Evolutionary conservation across 1,284 basidiomycete species (phyloP).

Genomic region (Heterobasidion parviporum): DNA sequence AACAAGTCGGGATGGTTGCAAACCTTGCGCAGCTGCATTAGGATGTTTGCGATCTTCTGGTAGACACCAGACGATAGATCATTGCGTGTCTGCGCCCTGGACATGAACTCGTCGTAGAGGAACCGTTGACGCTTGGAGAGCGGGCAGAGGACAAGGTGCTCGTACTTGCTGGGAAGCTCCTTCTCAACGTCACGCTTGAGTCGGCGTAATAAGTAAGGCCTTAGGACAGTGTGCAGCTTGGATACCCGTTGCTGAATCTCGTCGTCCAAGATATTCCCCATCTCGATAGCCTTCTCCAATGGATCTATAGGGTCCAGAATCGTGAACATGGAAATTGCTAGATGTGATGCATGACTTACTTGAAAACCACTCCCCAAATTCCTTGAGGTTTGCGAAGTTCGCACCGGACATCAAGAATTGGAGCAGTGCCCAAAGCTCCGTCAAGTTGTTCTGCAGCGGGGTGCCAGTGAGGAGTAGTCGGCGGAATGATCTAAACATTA

Average conservation of each 20-base stretch:
- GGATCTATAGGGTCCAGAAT: conserved; percentile 50
- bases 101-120: conserved; percentile 98
- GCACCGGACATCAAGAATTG: conserved; percentile 95
- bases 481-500: conserved; percentile 91
- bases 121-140: conserved; percentile 94
- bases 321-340: background rate
- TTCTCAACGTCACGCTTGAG: conserved; percentile 96
- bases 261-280: conserved; percentile 72
- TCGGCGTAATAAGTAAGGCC: conserved; percentile 90
- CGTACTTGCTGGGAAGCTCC: conserved; percentile 91
- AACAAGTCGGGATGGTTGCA: conserved; percentile 97
- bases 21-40: conserved; percentile 95
- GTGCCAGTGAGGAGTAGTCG: conserved; percentile 89
- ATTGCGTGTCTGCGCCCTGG: conserved; percentile 80
- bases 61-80: conserved; percentile 82
- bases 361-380: conserved; percentile 96
- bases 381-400: conserved; percentile 88
- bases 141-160: conserved; percentile 88
- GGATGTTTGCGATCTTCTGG: conserved; percentile 91
- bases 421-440: conserved; percentile 91
- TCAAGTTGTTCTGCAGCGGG: conserved; percentile 92
- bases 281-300: conserved; percentile 90
- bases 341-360: conserved; percentile 44
- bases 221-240: conserved; percentile 88
- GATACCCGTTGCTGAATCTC: conserved; percentile 83